Conservation (phyloP, 306 rosid genomes). For the Vachellia pachyceras region DNA sequence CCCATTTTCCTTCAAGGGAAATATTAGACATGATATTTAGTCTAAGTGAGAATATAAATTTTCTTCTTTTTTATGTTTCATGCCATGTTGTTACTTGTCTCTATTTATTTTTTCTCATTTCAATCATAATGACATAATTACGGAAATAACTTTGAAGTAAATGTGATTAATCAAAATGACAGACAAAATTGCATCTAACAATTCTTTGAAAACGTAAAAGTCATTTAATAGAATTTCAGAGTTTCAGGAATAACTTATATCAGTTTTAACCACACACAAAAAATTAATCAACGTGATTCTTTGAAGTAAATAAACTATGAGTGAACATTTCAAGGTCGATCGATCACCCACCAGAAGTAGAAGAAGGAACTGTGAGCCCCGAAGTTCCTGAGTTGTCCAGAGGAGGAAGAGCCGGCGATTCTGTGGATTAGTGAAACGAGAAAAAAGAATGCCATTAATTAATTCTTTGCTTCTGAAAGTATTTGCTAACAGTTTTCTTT, state of each 20-base stretch:
- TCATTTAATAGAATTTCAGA: background rate
- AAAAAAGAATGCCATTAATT: background rate
- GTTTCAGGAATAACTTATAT: background rate
- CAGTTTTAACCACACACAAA: too few relatives aligned
- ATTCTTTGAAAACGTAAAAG: too few relatives aligned
- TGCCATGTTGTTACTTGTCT: background rate
- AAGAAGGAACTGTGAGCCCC: slow-evolving; percentile 32
- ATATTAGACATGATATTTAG: too few relatives aligned
- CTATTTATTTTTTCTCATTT: background rate
- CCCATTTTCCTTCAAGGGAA: too few relatives aligned
- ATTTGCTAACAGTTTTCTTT: background rate
- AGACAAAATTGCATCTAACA: too few relatives aligned
- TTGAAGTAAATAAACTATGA: background rate
- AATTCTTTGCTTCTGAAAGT: background rate
- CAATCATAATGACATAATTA: background rate
- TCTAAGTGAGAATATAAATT: too few relatives aligned
- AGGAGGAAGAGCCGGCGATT: slow-evolving; percentile 49
- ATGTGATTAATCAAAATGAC: too few relatives aligned
- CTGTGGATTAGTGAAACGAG: slow-evolving; percentile 29
- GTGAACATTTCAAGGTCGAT: background rate
- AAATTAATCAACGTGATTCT: background rate
- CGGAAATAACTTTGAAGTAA: too few relatives aligned
- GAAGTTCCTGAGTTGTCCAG: slow-evolving; percentile 37
- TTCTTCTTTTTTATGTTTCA: too few relatives aligned
- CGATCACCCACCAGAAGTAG: slow-evolving; percentile 33